phyloP scores from a whole-genome alignment of 2,329 filamentous ascomycete genomes.

The Aureobasidium sp. region DNA sequence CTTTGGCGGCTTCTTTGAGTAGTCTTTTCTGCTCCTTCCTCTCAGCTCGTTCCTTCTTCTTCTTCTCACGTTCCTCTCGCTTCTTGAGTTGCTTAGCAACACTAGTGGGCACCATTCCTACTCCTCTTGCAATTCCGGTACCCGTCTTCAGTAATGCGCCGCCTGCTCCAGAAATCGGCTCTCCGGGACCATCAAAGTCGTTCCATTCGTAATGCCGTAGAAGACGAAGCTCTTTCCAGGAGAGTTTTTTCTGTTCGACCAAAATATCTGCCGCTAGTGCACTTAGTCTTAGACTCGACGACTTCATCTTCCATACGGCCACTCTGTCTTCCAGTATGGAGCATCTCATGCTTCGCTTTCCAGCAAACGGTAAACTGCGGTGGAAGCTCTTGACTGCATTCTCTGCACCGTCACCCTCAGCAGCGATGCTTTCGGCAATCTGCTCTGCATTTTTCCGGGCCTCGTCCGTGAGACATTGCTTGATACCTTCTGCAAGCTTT shows the following conservation, averaged over 20 bases:
- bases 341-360: slow-evolving; percentile 51
- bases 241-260: slow-evolving; percentile 53
- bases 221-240: slow-evolving; percentile 57
- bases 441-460: slow-evolving; percentile 50
- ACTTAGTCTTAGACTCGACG: slow-evolving; percentile 53
- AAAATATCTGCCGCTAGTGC: slow-evolving; percentile 59
- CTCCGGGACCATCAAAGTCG: slow-evolving; percentile 68
- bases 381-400: slow-evolving; percentile 66
- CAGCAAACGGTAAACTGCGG: slow-evolving; percentile 46
- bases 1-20: slow-evolving; percentile 16
- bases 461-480: slow-evolving; percentile 56
- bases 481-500: slow-evolving; percentile 62
- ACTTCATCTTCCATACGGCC: slow-evolving; percentile 60
- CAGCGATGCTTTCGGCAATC: slow-evolving; percentile 56
- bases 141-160: slow-evolving; percentile 55
- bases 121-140: slow-evolving; percentile 53
- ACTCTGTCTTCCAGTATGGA: slow-evolving; percentile 56
- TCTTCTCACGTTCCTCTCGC: slow-evolving; percentile 45
- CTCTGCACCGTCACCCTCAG: slow-evolving; percentile 59
- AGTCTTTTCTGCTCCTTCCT: slow-evolving; percentile 23
- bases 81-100: slow-evolving; percentile 53
- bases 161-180: slow-evolving; percentile 61
- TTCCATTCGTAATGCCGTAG: slow-evolving; percentile 66
- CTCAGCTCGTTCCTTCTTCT: slow-evolving; percentile 34
- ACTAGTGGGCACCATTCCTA: slow-evolving; percentile 57